phyloP scores from a whole-genome alignment of 306 rosid species.

The Aeschynomene evenia region DNA sequence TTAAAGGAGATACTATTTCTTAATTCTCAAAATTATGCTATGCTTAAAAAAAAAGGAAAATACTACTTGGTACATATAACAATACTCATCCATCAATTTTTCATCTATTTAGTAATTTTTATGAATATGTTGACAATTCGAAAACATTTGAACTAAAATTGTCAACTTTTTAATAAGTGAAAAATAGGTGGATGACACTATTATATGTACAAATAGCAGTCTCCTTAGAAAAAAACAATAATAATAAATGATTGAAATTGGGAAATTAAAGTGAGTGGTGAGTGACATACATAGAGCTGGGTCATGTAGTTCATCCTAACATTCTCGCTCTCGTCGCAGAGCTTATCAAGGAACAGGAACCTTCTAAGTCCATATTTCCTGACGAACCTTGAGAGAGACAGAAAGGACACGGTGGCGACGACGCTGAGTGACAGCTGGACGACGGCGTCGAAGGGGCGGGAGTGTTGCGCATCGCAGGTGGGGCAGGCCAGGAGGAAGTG shows the following conservation, averaged over 20 bases:
- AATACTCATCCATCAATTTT: too few relatives aligned
- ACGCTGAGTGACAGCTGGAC: constrained; percentile 74
- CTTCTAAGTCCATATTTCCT: constrained; percentile 59
- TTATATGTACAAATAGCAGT: too few relatives aligned
- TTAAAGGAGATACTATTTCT: too few relatives aligned
- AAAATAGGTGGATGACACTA: too few relatives aligned
- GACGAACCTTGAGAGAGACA: constrained; percentile 65
- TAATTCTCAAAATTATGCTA: too few relatives aligned
- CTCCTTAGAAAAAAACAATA: background rate
- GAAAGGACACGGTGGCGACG: constrained; percentile 63
- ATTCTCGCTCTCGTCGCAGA: constrained; percentile 75
- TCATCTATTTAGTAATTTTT: too few relatives aligned
- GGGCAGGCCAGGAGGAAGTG: constrained; percentile 69
- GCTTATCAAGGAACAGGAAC: constrained; percentile 82
- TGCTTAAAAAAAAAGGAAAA: too few relatives aligned
- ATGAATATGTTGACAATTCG: too few relatives aligned
- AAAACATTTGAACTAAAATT: too few relatives aligned
- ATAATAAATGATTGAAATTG: background rate
- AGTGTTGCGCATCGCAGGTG: constrained; percentile 61
- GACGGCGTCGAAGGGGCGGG: constrained; percentile 62
- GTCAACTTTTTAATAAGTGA: too few relatives aligned
- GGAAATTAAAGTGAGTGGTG: background rate
- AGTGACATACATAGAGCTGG: constrained; percentile 62
- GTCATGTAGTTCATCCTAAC: constrained; percentile 63
- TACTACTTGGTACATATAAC: too few relatives aligned